These are phyloP conservation scores for Phaeoacremonium minimum DNA, from an alignment of 2,329 filamentous ascomycete species.

Conservation along the genomic window DNA sequence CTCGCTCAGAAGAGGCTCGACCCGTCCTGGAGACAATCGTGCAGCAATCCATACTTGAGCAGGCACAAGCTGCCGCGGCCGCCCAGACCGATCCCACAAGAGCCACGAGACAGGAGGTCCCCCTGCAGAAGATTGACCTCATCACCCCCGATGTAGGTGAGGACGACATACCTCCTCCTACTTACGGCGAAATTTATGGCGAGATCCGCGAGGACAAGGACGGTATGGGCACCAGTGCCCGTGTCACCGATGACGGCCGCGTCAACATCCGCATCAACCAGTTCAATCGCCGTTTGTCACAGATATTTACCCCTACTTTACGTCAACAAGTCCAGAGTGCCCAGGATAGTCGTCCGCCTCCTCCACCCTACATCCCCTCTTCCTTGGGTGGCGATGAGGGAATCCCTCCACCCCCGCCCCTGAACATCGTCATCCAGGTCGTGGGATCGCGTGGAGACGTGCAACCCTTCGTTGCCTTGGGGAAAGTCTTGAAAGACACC, in stretches of 20 bases:
- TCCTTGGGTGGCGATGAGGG: conserved; percentile 1
- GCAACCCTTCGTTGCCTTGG: conserved; percentile 56
- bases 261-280: conserved; percentile 11
- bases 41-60: conserved; percentile 21
- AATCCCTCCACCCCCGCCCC: conserved; percentile 3
- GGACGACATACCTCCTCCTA: conserved; percentile 24
- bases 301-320: conserved; percentile 6
- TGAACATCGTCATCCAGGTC: conserved; percentile 53
- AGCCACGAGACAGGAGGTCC: conserved; percentile 14
- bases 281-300: conserved; percentile 8
- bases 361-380: conserved; percentile 6
- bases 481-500: conserved; percentile 38
- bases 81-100: conserved; percentile 17
- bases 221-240: conserved; percentile 25
- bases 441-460: conserved; percentile 50
- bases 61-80: conserved; percentile 20
- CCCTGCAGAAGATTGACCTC: conserved; percentile 17
- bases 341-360: conserved; percentile 1
- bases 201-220: conserved; percentile 28
- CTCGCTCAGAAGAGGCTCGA: conserved; percentile 12
- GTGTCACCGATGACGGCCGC: conserved; percentile 12
- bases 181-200: conserved; percentile 33
- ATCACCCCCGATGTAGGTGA: conserved; percentile 11
- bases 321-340: conserved; percentile 2
- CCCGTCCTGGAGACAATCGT: conserved; percentile 10